These are phyloP conservation scores for Carpinus fangiana DNA, from an alignment of 306 rosid genomes.

Conservation along the genomic window DNA sequence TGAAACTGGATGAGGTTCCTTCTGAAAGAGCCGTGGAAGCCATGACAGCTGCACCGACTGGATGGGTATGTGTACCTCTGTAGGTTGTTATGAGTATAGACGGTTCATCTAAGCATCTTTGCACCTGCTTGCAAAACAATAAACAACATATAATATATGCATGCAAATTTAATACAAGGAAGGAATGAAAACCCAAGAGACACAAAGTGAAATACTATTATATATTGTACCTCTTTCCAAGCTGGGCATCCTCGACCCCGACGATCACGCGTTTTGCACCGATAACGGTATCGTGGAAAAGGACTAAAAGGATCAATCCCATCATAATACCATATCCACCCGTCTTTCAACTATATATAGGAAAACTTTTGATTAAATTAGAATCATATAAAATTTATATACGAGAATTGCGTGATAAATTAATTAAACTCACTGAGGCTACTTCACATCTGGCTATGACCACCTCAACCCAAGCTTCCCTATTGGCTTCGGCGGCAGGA, in stretches of 20 bases:
- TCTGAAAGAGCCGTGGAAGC: constrained; percentile 59
- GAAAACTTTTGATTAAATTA: not conserved
- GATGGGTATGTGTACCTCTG: constrained; percentile 95
- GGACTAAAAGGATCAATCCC: too few species aligned
- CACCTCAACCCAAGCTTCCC: constrained; percentile 86
- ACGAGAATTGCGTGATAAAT: too few species aligned
- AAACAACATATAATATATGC: too few species aligned
- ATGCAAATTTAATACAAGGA: not conserved
- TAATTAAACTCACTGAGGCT: constrained; percentile 60
- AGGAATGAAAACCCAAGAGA: not conserved
- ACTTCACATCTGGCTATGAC: constrained; percentile 92
- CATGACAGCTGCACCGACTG: constrained; percentile 88
- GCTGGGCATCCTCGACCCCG: constrained; percentile 74
- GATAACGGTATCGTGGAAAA: constrained; percentile 87
- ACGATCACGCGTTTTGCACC: constrained; percentile 64
- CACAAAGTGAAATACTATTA: not conserved
- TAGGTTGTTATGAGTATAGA: constrained; percentile 87
- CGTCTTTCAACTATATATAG: constrained; percentile 73
- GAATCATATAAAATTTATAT: not conserved
- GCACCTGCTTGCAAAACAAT: constrained; percentile 53
- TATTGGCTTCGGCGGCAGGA: constrained; percentile 52
- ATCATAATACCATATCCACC: constrained; percentile 3
- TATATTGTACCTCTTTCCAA: constrained; percentile 40
- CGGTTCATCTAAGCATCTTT: constrained; percentile 93
- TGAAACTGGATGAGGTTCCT: constrained; percentile 28